phyloP scores from a whole-genome alignment of 306 rosid genomes.

The Mucuna pruriens region DNA sequence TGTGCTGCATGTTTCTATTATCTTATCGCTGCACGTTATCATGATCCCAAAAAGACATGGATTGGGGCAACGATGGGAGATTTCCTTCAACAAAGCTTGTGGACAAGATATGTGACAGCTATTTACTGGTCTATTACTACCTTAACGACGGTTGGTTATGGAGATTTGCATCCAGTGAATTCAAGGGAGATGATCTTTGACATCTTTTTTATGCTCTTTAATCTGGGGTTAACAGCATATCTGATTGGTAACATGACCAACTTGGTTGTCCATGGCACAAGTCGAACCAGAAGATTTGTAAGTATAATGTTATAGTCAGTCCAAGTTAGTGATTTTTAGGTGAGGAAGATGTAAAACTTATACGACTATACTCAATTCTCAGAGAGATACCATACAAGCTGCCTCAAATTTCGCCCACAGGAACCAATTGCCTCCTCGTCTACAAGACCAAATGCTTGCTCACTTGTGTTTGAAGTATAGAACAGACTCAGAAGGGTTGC shows the following conservation, averaged over 20 bases:
- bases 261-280: slow-evolving; percentile 91
- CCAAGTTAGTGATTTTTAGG: not conserved
- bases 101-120: slow-evolving; percentile 80
- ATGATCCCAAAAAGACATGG: slow-evolving; percentile 74
- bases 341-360: not conserved
- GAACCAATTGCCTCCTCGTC: slow-evolving; percentile 77
- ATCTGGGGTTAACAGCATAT: slow-evolving; percentile 87
- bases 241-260: slow-evolving; percentile 99
- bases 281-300: slow-evolving; percentile 86
- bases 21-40: slow-evolving; percentile 78
- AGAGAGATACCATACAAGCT: slow-evolving; percentile 97
- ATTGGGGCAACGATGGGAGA: slow-evolving; percentile 60
- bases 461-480: slow-evolving; percentile 90
- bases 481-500: slow-evolving; percentile 92
- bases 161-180: slow-evolving; percentile 93
- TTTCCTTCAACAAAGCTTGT: slow-evolving; percentile 58
- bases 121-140: slow-evolving; percentile 96
- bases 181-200: slow-evolving; percentile 86
- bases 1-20: slow-evolving; percentile 92
- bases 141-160: slow-evolving; percentile 88
- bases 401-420: slow-evolving; percentile 94
- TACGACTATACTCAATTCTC: slow-evolving; percentile 20
- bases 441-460: slow-evolving; percentile 97
- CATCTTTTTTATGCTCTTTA: slow-evolving; percentile 88
- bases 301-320: slow-evolving; percentile 37